Evolutionary conservation across 208 protist species (phyloP).

Genomic region (Wallacemonas sp.): DNA sequence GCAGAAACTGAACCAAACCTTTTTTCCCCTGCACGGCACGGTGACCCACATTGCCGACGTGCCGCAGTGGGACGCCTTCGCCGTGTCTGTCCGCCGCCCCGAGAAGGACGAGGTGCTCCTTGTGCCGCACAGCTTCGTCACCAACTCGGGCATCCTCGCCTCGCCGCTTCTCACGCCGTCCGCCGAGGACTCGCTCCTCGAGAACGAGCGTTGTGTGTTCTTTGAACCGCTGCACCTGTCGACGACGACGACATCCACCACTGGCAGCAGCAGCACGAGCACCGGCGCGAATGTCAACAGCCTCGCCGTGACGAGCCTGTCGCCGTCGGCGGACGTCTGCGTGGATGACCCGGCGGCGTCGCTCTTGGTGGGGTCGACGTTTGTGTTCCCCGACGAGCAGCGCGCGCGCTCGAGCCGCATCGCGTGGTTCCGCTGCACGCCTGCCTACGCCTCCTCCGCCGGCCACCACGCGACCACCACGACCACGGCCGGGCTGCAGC

Average conservation of each 20-base stretch:
- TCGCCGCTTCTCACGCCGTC: slow-evolving; percentile 5
- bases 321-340: not conserved
- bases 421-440: slow-evolving; percentile 39
- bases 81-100: slow-evolving; percentile 45
- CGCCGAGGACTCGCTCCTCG: slow-evolving; percentile 42
- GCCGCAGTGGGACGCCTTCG: slow-evolving; percentile 55
- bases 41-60: slow-evolving; percentile 70
- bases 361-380: slow-evolving; percentile 69
- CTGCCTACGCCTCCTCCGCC: not conserved
- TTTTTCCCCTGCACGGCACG: slow-evolving; percentile 48
- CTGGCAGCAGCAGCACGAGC: not conserved
- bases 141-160: slow-evolving; percentile 19
- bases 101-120: slow-evolving; percentile 69
- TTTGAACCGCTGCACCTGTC: slow-evolving; percentile 49
- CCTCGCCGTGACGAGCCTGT: slow-evolving; percentile 12
- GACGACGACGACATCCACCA: no score
- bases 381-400: slow-evolving; percentile 81
- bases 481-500: slow-evolving; percentile 25
- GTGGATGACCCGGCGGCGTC: slow-evolving; percentile 29
- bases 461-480: slow-evolving; percentile 4
- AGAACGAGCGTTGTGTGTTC: slow-evolving; percentile 87
- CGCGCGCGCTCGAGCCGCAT: slow-evolving; percentile 59
- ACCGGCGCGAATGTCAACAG: slow-evolving; percentile 9
- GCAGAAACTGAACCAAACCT: slow-evolving; percentile 28
- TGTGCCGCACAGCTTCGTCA: slow-evolving; percentile 36